A percentile compares a stretch with the other conserved stretches of the same genome.
Evolutionary conservation across 1,139 yeast species (phyloP).

Genomic region (Saccharomyces hybrid): DNA sequence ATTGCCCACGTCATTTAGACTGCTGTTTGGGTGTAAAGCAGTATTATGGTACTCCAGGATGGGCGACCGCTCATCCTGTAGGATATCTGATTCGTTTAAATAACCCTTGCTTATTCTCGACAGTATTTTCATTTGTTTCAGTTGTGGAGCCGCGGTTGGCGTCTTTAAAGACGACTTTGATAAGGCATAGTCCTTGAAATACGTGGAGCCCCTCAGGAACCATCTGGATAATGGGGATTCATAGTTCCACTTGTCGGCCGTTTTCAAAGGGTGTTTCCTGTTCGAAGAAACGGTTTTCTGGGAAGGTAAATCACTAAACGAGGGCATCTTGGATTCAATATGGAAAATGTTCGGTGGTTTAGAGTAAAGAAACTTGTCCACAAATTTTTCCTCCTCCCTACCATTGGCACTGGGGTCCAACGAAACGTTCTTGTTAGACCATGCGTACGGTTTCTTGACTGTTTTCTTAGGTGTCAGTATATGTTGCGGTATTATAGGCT

Average conservation of each 20-base stretch:
- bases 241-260: conserved; percentile 22
- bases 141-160: conserved; percentile 20
- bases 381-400: background rate
- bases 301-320: conserved; percentile 1
- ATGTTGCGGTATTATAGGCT: conserved; percentile 12
- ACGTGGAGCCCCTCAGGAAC: conserved; percentile 28
- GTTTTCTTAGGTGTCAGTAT: conserved; percentile 16
- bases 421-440: background rate
- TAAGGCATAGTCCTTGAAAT: conserved; percentile 15
- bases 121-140: conserved; percentile 21
- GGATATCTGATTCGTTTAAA: conserved; percentile 4
- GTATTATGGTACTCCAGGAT: conserved; percentile 13
- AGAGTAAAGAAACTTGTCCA: conserved; percentile 17
- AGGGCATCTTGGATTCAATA: conserved; percentile 14
- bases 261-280: background rate
- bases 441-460: background rate
- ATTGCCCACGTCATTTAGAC: background rate
- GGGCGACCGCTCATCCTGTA: conserved; percentile 20
- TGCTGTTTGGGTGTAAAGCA: background rate
- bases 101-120: conserved; percentile 17
- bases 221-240: conserved; percentile 30
- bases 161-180: conserved; percentile 7
- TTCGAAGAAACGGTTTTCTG: background rate
- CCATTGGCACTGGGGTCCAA: background rate
- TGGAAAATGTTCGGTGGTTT: conserved; percentile 21